A percentile compares a stretch with the other conserved stretches of the same genome.
These are phyloP conservation scores for Exophiala sp. DNA, from an alignment of 2,329 filamentous ascomycete species.

Conservation along the genomic window DNA sequence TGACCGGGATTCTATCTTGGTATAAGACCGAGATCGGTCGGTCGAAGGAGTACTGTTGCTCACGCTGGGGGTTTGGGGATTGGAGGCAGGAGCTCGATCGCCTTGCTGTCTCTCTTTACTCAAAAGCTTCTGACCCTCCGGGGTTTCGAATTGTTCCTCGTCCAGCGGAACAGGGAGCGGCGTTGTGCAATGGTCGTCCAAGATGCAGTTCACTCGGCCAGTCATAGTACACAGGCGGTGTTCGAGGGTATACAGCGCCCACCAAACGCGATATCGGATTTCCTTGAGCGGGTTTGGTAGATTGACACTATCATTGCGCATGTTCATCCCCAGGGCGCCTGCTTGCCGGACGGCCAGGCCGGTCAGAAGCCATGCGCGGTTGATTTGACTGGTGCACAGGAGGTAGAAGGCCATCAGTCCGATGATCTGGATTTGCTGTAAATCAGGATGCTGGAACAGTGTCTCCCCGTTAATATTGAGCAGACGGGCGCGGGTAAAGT, in stretches of 20 bases:
- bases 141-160: constrained; percentile 37
- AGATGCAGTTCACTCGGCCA: constrained; percentile 40
- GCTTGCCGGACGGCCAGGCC: constrained; percentile 41
- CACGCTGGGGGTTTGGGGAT: constrained; percentile 23
- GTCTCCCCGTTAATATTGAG: constrained; percentile 40
- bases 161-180: constrained; percentile 40
- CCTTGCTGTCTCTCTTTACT: constrained; percentile 33
- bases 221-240: constrained; percentile 43
- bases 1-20: constrained; percentile 22
- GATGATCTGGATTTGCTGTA: constrained; percentile 43
- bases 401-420: constrained; percentile 42
- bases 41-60: constrained; percentile 17
- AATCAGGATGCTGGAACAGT: constrained; percentile 41
- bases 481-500: constrained; percentile 40
- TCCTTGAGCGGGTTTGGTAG: constrained; percentile 40
- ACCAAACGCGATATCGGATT: constrained; percentile 44
- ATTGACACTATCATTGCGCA: constrained; percentile 38
- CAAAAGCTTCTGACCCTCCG: constrained; percentile 33
- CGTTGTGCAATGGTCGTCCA: constrained; percentile 40
- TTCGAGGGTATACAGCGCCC: constrained; percentile 42
- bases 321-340: constrained; percentile 41
- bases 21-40: constrained; percentile 17
- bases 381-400: constrained; percentile 40
- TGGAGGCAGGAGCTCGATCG: constrained; percentile 28
- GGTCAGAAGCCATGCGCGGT: constrained; percentile 41